Evolutionary conservation across 768 basidiomycete genomes (phyloP), one percentile per base, ranked within the genome.

Genomic region (Gelatoporia subvermispora): DNA sequence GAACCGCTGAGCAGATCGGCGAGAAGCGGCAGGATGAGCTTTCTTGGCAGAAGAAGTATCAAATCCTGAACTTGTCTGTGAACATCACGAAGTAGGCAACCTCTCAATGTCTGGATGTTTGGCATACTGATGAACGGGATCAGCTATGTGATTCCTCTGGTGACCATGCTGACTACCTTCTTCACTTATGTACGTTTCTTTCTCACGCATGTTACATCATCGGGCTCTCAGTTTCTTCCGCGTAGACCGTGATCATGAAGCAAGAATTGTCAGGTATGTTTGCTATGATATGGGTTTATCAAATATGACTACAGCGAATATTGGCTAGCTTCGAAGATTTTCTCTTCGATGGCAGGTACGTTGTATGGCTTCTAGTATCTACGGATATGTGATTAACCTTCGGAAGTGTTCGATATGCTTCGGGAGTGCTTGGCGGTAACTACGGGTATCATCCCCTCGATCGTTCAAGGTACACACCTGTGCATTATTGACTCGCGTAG

Each of bases 91-190:
- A 75, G 76, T 78, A 41, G 3, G 35, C 11, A 37, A 5, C 2
- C 8, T 28, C 44, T 17, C n/a, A 20, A 42, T 21, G 22, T 48
- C n/a, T n/a, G n/a, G n/a, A n/a, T 44, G 18, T 13, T n/a, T 20
- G 4, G 35, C 15, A 11, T 4, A 21, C 44, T 41, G 11, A 17
- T 35, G n/a, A 23, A 13, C 41, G 7, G 4, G 25, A 10, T 31
- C 34, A 86, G 82, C 60, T 79, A 72, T 54, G 49, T 79, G 23
- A 74, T 88, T 38, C 85, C 87, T 1, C 59, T 87, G 9, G 42
- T 76, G 1, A 81, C 78, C n/a, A 88, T 88, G 85, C 57, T 84
- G 23, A 73, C 76, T 10, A 81, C 83, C 1, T 88, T 78, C 59
- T 68, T 75, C 3, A 72, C 77, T 5, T 87, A 82, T 52, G 73